These are phyloP conservation scores for Diaporthe citri DNA, from an alignment of 2,329 filamentous ascomycete genomes.

Conservation along the genomic window DNA sequence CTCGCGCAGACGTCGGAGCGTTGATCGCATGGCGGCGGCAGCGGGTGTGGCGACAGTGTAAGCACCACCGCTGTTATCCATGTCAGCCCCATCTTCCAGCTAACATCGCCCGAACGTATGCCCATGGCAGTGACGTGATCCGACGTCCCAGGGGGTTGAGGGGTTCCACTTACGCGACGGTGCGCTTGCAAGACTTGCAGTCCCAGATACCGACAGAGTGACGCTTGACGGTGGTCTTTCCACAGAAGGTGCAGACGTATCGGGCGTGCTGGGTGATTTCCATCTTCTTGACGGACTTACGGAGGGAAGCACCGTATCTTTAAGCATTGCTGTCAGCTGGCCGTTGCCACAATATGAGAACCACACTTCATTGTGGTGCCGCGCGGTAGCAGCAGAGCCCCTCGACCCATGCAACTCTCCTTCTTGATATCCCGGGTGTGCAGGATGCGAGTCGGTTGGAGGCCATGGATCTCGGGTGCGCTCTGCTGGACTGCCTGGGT, in stretches of 20 bases:
- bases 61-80: constrained; percentile 37
- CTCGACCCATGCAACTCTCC: neutral
- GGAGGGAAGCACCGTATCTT: constrained; percentile 98
- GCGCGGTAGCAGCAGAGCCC: constrained; percentile 15
- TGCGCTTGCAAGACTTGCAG: constrained; percentile 70
- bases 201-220: constrained; percentile 96
- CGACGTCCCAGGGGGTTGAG: neutral
- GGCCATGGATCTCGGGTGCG: neutral
- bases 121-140: neutral
- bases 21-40: constrained; percentile 94
- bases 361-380: neutral
- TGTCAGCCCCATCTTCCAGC: constrained; percentile 13
- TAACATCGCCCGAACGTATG: neutral
- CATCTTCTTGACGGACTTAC: constrained; percentile 99
- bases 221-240: constrained; percentile 94
- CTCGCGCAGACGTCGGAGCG: constrained; percentile 96
- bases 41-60: constrained; percentile 73
- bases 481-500: neutral
- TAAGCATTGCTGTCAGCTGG: constrained; percentile 46
- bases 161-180: constrained; percentile 84
- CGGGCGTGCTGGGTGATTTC: constrained; percentile 98
- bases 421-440: no score
- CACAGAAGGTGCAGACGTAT: constrained; percentile 98
- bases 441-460: neutral
- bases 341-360: neutral